phyloP scores from a whole-genome alignment of 805 yeast genomes.

The Candida oleophila region DNA sequence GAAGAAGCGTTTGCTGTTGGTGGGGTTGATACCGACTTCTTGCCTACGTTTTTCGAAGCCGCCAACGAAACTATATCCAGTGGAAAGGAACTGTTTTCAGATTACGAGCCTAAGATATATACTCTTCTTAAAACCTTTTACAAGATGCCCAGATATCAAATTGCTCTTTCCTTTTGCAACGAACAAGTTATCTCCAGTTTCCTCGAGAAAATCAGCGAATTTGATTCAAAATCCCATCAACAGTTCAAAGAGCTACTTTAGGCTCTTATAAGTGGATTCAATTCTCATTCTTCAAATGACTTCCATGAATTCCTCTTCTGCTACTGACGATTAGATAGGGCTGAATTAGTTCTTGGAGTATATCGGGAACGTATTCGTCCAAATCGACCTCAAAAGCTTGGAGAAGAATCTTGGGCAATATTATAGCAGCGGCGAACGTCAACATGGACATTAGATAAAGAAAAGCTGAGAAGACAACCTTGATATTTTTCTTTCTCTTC shows the following conservation, averaged over 20 bases:
- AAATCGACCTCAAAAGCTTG: constrained; percentile 38
- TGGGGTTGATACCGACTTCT: constrained; percentile 50
- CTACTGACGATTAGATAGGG: constrained; percentile 32
- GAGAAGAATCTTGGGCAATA: constrained; percentile 38
- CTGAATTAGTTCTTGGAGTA: constrained; percentile 35
- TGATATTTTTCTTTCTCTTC: constrained; percentile 35
- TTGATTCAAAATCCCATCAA: not conserved
- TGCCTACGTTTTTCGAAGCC: constrained; percentile 50
- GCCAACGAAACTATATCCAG: constrained; percentile 16
- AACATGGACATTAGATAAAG: constrained; percentile 30
- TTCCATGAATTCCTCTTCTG: constrained; percentile 36
- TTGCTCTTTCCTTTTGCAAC: constrained; percentile 35
- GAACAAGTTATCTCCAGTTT: constrained; percentile 12
- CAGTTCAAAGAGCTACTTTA: constrained; percentile 2
- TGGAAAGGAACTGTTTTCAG: constrained; percentile 1
- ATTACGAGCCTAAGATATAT: constrained; percentile 14
- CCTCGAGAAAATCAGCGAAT: constrained; percentile 2
- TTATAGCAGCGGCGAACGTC: constrained; percentile 30
- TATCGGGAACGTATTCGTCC: constrained; percentile 39
- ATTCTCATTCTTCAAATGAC: constrained; percentile 6
- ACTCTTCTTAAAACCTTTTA: constrained; percentile 25
- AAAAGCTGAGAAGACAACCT: constrained; percentile 30
- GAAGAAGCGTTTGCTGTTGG: constrained; percentile 33
- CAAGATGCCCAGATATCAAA: constrained; percentile 32
- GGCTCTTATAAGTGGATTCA: constrained; percentile 2